Conservation (phyloP, 2,329 filamentous ascomycete genomes). For the Periconia macrospinosa region DNA sequence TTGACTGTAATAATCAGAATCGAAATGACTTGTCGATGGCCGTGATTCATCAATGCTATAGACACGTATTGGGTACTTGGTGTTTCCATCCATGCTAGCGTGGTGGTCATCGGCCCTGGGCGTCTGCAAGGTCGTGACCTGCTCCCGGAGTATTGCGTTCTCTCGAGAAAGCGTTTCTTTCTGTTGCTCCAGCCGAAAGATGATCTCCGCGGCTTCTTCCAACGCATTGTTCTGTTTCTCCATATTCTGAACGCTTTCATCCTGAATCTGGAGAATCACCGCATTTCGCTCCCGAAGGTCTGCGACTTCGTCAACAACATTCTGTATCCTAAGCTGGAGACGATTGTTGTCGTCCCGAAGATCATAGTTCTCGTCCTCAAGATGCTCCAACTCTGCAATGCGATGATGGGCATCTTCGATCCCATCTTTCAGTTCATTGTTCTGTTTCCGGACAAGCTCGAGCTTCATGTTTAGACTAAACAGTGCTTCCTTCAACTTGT, state of each 20-base stretch:
- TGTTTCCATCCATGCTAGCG: slow-evolving; percentile 17
- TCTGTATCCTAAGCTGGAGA: slow-evolving; percentile 22
- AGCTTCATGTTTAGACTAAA: slow-evolving; percentile 37
- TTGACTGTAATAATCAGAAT: slow-evolving; percentile 44
- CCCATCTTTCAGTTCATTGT: slow-evolving; percentile 30
- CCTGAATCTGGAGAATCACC: slow-evolving; percentile 30
- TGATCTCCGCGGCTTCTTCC: slow-evolving; percentile 37
- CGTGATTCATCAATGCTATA: slow-evolving; percentile 39
- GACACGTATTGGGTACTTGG: slow-evolving; percentile 23
- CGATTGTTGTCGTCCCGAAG: slow-evolving; percentile 26
- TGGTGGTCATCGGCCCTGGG: slow-evolving; percentile 3
- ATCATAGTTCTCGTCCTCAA: slow-evolving; percentile 30
- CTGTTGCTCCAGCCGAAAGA: slow-evolving; percentile 31
- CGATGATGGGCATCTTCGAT: slow-evolving; percentile 27
- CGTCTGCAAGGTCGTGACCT: slow-evolving; percentile 18
- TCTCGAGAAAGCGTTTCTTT: slow-evolving; percentile 27
- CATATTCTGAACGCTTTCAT: slow-evolving; percentile 28
- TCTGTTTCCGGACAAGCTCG: slow-evolving; percentile 32
- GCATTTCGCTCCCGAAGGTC: slow-evolving; percentile 20
- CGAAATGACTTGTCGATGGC: slow-evolving; percentile 39
- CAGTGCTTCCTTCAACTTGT: slow-evolving; percentile 26
- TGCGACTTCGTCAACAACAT: slow-evolving; percentile 18
- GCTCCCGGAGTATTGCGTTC: slow-evolving; percentile 23
- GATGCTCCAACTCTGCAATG: slow-evolving; percentile 27
- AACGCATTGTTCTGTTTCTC: slow-evolving; percentile 29